phyloP scores from a whole-genome alignment of 768 basidiomycete species.

The Russula ochroleuca region DNA sequence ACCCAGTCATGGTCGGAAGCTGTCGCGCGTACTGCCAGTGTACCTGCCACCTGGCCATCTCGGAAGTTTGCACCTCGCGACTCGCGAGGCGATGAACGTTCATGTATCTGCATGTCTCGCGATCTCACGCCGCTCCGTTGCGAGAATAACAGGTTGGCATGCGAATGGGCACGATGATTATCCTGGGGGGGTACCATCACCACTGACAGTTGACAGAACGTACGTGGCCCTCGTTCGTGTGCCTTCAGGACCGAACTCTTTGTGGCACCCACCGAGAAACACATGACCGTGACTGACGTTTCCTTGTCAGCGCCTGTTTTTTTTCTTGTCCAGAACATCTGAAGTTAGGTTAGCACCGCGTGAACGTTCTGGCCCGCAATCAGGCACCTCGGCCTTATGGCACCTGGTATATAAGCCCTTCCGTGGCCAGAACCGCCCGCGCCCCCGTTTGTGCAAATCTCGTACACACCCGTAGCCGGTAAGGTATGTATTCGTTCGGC shows the following conservation, averaged over 20 bases:
- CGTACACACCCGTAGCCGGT: background rate
- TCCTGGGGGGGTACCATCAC: background rate
- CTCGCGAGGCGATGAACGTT: background rate
- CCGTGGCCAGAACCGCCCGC: slow-evolving; percentile 1
- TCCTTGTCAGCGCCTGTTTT: background rate
- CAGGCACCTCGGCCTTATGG: slow-evolving; percentile 24
- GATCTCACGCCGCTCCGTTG: slow-evolving; percentile 4
- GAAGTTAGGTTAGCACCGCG: slow-evolving; percentile 24
- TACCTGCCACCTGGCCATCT: background rate
- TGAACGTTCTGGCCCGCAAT: slow-evolving; percentile 22
- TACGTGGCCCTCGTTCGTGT: background rate
- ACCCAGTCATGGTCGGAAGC: too few relatives aligned
- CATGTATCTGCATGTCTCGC: background rate
- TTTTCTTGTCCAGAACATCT: slow-evolving; percentile 7
- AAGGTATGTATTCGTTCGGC: background rate
- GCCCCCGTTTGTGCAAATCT: background rate
- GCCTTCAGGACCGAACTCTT: slow-evolving; percentile 1
- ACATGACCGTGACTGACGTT: background rate
- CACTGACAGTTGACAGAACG: background rate
- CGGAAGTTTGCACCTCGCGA: background rate
- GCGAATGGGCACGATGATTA: background rate
- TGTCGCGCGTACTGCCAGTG: background rate
- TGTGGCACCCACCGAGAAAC: slow-evolving; percentile 11
- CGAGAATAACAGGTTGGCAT: background rate
- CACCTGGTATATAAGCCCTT: slow-evolving; percentile 21